Percentiles rank a stretch among this genome's conserved stretches.
Evolutionary conservation across 2,329 filamentous ascomycete species (phyloP).

Genomic region (Thielaviopsis musarum): DNA sequence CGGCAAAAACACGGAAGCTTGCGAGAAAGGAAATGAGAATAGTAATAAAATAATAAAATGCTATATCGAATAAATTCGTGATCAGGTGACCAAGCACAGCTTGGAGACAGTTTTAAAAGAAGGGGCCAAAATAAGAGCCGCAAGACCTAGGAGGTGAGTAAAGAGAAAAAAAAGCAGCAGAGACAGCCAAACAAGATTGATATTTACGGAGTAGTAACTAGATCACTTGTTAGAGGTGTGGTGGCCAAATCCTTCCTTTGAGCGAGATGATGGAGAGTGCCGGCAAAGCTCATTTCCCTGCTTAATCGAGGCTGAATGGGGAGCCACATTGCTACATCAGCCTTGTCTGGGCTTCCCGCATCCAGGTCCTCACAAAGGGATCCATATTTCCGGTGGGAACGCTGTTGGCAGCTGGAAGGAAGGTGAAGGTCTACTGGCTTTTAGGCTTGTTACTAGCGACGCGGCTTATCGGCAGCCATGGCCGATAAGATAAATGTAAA

Average conservation of each 20-base stretch:
- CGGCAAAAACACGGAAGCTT: background rate
- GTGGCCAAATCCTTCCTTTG: background rate
- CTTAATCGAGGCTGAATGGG: background rate
- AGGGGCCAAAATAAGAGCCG: background rate
- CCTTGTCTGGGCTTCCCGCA: background rate
- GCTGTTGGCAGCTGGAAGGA: background rate
- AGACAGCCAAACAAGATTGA: too few species aligned
- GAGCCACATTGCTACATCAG: constrained; percentile 6
- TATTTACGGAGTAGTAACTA: background rate
- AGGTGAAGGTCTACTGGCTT: too few species aligned
- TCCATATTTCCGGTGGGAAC: background rate
- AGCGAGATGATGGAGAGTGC: background rate
- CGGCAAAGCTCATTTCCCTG: background rate
- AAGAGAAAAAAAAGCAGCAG: background rate
- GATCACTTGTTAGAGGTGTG: background rate
- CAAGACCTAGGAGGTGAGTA: background rate
- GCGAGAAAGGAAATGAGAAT: background rate
- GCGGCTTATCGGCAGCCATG: background rate
- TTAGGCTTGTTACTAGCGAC: background rate
- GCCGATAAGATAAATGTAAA: background rate
- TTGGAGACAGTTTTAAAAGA: background rate
- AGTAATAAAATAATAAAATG: background rate
- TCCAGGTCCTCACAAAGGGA: background rate
- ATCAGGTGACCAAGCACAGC: background rate
- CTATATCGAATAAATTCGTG: background rate